Evolutionary conservation across 306 rosid species (phyloP).

Genomic region (Cicer cuneatum): DNA sequence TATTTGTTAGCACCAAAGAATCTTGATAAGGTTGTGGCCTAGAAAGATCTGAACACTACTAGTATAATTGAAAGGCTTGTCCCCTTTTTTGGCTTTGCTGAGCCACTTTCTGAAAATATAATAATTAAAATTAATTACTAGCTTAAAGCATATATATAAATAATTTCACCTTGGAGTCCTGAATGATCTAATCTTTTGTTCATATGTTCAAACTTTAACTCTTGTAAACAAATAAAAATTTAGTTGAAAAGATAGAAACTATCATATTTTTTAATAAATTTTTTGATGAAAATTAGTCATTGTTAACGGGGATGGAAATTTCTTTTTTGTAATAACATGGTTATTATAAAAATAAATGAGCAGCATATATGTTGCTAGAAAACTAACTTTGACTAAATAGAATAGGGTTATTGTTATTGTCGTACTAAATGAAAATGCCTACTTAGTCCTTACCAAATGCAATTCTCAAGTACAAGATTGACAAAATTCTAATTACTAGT

Average conservation of each 20-base stretch:
- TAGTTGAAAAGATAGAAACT: neutral
- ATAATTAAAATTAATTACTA: slow-evolving; percentile 11
- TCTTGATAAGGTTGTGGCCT: slow-evolving; percentile 49
- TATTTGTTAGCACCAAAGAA: slow-evolving; percentile 43
- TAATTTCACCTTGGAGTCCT: slow-evolving; percentile 1
- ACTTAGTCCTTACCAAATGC: slow-evolving; percentile 21
- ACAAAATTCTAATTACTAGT: slow-evolving; percentile 29
- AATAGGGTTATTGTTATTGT: neutral
- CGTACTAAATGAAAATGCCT: neutral
- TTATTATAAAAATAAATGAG: neutral
- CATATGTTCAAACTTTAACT: neutral
- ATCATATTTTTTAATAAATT: neutral
- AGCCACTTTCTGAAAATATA: slow-evolving; percentile 45
- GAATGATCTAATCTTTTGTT: too few species aligned
- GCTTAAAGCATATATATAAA: slow-evolving; percentile 7
- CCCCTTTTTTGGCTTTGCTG: slow-evolving; percentile 33
- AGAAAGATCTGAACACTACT: slow-evolving; percentile 10
- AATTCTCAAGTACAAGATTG: slow-evolving; percentile 8
- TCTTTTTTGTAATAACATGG: neutral
- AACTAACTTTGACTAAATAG: slow-evolving; percentile 1
- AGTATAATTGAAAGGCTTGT: slow-evolving; percentile 41
- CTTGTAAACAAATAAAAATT: neutral
- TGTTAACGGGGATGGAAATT: neutral
- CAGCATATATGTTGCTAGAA: neutral
- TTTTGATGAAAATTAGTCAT: neutral